phyloP scores from a whole-genome alignment of 495 filamentous ascomycete species.

The Hypoxylon perforatum region DNA sequence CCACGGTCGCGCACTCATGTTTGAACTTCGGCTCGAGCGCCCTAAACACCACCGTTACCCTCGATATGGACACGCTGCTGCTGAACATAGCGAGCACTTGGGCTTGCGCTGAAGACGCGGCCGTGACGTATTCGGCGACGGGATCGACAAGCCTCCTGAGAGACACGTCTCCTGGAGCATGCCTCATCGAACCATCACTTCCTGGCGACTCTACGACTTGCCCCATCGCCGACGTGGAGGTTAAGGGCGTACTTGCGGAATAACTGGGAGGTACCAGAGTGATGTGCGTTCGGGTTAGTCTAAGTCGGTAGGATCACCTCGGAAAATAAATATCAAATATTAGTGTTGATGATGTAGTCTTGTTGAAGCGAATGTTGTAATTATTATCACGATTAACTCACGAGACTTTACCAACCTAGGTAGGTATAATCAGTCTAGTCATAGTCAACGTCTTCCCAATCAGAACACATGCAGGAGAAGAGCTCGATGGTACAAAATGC shows the following conservation, averaged over 20 bases:
- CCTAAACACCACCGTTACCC: conserved; percentile 27
- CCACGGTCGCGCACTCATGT: conserved; percentile 14
- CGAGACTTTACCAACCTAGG: too few relatives aligned
- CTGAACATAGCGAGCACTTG: conserved; percentile 28
- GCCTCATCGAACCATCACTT: conserved; percentile 29
- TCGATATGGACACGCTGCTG: conserved; percentile 33
- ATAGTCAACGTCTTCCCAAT: too few relatives aligned
- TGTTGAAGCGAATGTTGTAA: too few relatives aligned
- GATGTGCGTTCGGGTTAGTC: too few relatives aligned
- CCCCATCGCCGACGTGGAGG: conserved; percentile 28
- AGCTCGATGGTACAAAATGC: too few relatives aligned
- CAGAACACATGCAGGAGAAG: too few relatives aligned
- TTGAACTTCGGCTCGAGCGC: conserved; percentile 29
- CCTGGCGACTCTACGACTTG: conserved; percentile 35
- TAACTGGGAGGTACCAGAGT: neutral
- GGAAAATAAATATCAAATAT: too few relatives aligned
- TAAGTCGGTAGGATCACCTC: too few relatives aligned
- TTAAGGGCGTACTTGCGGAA: conserved; percentile 32
- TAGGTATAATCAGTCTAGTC: too few relatives aligned
- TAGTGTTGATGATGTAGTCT: too few relatives aligned
- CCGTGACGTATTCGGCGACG: conserved; percentile 22
- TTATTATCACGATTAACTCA: too few relatives aligned
- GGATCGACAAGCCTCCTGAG: conserved; percentile 16
- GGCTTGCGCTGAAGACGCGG: conserved; percentile 30
- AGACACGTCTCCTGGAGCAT: conserved; percentile 34